Percentiles rank a stretch among this genome's conserved stretches.
These are phyloP conservation scores for Insectozyma bohioensis DNA, from an alignment of 1,139 yeast species.

Conservation along the genomic window DNA sequence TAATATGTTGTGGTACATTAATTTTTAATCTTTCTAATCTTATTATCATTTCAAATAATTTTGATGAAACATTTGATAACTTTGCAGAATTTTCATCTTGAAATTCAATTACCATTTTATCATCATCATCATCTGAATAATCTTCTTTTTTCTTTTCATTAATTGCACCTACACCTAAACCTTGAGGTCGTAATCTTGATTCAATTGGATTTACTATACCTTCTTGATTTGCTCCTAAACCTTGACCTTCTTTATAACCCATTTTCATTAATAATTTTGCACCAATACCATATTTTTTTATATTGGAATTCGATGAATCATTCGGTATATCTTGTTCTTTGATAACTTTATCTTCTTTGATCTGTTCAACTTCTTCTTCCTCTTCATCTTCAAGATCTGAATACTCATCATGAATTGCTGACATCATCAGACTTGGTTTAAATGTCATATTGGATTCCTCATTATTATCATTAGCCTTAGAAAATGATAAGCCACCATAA, in stretches of 20 bases:
- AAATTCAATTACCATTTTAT: slow-evolving; percentile 9
- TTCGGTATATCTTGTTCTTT: no score
- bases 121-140: slow-evolving; percentile 18
- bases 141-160: slow-evolving; percentile 26
- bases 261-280: slow-evolving; percentile 74
- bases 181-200: slow-evolving; percentile 62
- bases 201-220: slow-evolving; percentile 83
- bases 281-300: slow-evolving; percentile 71
- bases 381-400: slow-evolving; percentile 24
- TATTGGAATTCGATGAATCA: slow-evolving; percentile 6
- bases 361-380: slow-evolving; percentile 11
- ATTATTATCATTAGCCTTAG: slow-evolving; percentile 8
- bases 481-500: slow-evolving; percentile 12
- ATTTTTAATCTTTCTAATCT: slow-evolving; percentile 27
- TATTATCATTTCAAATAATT: slow-evolving; percentile 26
- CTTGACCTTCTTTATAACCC: slow-evolving; percentile 87
- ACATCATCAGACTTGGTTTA: slow-evolving; percentile 12
- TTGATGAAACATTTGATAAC: neutral
- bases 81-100: slow-evolving; percentile 1
- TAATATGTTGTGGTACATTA: slow-evolving; percentile 27
- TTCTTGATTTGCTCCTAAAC: slow-evolving; percentile 67
- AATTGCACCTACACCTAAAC: slow-evolving; percentile 72
- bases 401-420: slow-evolving; percentile 20
- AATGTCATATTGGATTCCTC: neutral
- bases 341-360: no score